phyloP scores from a whole-genome alignment of 2,329 filamentous ascomycete species.

The Penicillium nordicum region DNA sequence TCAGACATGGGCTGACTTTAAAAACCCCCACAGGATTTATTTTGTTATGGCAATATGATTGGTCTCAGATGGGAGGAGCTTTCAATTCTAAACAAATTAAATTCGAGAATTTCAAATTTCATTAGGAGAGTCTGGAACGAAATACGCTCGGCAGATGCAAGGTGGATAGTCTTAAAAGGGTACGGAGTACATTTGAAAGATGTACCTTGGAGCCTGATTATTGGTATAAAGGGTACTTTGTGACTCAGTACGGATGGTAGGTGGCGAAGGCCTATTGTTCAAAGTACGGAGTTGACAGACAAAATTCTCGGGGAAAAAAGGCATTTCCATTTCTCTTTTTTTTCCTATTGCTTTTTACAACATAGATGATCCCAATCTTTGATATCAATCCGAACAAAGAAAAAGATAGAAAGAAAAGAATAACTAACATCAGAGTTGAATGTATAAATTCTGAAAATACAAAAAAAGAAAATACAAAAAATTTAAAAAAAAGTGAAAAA shows the following conservation, averaged over 20 bases:
- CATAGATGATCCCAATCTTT: background rate
- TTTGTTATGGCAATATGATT: constrained; percentile 13
- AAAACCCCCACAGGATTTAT: constrained; percentile 15
- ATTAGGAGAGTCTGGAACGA: constrained; percentile 17
- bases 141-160: constrained; percentile 19
- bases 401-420: background rate
- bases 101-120: background rate
- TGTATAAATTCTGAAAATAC: background rate
- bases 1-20: constrained; percentile 18
- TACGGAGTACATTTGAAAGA: background rate
- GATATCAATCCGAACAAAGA: background rate
- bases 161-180: constrained; percentile 6
- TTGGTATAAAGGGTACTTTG: background rate
- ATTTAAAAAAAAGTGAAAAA: background rate
- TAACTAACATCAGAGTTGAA: background rate
- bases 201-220: background rate
- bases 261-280: background rate
- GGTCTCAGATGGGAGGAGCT: constrained; percentile 5
- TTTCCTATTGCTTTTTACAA: background rate
- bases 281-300: background rate
- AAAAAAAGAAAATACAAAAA: background rate
- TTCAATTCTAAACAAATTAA: constrained; percentile 12
- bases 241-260: background rate
- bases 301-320: background rate
- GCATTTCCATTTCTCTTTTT: background rate